These are phyloP conservation scores for Mucor lusitanicus DNA, from an alignment of 371 early-diverging fungal species.

Conservation along the genomic window DNA sequence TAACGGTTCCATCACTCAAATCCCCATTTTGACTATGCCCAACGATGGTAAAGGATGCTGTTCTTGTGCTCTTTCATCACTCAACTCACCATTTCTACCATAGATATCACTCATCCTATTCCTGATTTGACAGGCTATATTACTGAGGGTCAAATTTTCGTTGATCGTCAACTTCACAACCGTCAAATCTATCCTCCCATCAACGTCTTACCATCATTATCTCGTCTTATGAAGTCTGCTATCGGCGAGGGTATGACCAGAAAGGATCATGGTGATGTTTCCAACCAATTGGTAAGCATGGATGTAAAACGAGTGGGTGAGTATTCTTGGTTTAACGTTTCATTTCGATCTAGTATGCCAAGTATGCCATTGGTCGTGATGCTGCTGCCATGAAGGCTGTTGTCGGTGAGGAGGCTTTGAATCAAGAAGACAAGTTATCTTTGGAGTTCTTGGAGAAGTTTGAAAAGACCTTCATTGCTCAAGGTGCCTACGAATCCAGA, in stretches of 20 bases:
- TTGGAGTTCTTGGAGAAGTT: conserved; percentile 99
- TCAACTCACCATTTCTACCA: background rate
- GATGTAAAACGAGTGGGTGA: background rate
- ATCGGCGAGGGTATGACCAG: conserved; percentile 99
- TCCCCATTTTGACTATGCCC: conserved; percentile 99
- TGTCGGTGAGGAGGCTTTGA: conserved; percentile 99
- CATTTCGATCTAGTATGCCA: conserved; percentile 82
- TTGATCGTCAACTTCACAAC: conserved; percentile 99
- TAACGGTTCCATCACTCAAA: conserved; percentile 99
- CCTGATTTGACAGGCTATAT: conserved; percentile 99
- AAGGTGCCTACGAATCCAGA: conserved; percentile 93
- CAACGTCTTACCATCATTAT: conserved; percentile 99
- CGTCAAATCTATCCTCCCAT: conserved; percentile 99
- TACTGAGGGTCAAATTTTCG: conserved; percentile 99
- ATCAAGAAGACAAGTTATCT: conserved; percentile 97
- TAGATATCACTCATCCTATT: conserved; percentile 99
- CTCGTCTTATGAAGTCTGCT: conserved; percentile 99
- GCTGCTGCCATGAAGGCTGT: conserved; percentile 99
- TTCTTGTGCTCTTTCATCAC: background rate
- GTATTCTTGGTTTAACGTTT: background rate
- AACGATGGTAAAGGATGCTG: conserved; percentile 86
- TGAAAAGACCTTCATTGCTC: conserved; percentile 97
- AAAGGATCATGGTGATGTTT: conserved; percentile 99
- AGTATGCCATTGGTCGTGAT: conserved; percentile 99
- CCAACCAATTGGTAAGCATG: conserved; percentile 91